A percentile compares a stretch with the other conserved stretches of the same genome.
phyloP scores from a whole-genome alignment of 176 grass and related monocot genomes.

The Aegilops longissima region DNA sequence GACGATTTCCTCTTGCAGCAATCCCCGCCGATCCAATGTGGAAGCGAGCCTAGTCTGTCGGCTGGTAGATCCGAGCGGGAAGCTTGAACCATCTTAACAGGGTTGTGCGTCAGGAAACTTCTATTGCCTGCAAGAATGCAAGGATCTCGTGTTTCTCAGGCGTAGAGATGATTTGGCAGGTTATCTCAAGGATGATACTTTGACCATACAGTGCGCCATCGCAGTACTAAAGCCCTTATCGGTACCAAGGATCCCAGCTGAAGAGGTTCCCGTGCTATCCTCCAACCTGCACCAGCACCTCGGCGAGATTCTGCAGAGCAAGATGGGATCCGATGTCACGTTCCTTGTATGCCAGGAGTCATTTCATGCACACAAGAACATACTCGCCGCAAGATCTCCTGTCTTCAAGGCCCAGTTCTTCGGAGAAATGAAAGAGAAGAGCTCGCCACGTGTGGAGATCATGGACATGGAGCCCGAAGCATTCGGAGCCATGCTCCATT shows the following conservation, averaged over 20 bases:
- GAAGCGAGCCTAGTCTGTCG: not conserved
- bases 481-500: conserved; percentile 40
- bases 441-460: not conserved
- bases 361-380: not conserved
- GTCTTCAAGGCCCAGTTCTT: not conserved
- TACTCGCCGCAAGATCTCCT: not conserved
- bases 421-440: not conserved
- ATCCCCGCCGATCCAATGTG: not conserved
- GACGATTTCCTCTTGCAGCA: not conserved
- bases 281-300: too few species aligned
- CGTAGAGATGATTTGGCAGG: too few species aligned
- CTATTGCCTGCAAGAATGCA: too few species aligned
- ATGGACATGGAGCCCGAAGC: conserved; percentile 3
- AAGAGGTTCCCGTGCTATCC: too few species aligned
- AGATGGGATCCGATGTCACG: not conserved
- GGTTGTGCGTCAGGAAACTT: fast-evolving
- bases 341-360: not conserved
- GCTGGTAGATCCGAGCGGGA: not conserved
- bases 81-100: not conserved
- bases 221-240: too few species aligned
- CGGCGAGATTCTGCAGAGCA: too few species aligned
- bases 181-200: not conserved
- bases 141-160: too few species aligned
- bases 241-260: not conserved
- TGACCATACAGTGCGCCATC: not conserved